phyloP scores from a whole-genome alignment of 2,329 filamentous ascomycete species.

The Trichoderma endophyticum region DNA sequence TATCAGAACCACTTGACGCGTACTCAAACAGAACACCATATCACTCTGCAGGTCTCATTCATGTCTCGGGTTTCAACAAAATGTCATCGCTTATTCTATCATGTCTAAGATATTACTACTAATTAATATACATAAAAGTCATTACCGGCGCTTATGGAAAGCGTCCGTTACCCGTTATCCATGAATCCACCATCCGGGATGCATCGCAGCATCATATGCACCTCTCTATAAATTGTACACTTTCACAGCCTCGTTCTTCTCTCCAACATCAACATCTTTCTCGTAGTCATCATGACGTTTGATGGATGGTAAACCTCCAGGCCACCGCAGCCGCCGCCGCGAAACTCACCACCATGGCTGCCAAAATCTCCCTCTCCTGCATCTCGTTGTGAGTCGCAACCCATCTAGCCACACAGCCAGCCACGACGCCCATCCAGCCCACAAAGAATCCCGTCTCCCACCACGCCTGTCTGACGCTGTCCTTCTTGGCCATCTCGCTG shows the following conservation, averaged over 20 bases:
- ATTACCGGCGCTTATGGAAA: not conserved
- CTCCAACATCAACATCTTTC: not conserved
- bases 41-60: not conserved
- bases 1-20: not conserved
- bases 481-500: slow-evolving; percentile 21
- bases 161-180: not conserved
- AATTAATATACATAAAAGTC: not conserved
- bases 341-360: not conserved
- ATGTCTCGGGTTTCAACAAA: not conserved
- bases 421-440: slow-evolving; percentile 26
- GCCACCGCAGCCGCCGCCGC: not conserved
- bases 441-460: slow-evolving; percentile 28
- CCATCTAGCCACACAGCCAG: slow-evolving; percentile 17
- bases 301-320: slow-evolving; percentile 10
- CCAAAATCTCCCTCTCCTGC: not conserved
- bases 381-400: slow-evolving; percentile 1
- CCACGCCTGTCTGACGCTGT: slow-evolving; percentile 23
- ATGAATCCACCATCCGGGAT: not conserved
- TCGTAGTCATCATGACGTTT: not conserved
- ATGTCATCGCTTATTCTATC: not conserved
- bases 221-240: not conserved
- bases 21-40: not conserved
- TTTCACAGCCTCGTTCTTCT: not conserved
- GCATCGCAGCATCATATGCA: not conserved
- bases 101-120: not conserved